phyloP scores from a whole-genome alignment of 2,329 filamentous ascomycete genomes.

The Microdochium bolleyi region DNA sequence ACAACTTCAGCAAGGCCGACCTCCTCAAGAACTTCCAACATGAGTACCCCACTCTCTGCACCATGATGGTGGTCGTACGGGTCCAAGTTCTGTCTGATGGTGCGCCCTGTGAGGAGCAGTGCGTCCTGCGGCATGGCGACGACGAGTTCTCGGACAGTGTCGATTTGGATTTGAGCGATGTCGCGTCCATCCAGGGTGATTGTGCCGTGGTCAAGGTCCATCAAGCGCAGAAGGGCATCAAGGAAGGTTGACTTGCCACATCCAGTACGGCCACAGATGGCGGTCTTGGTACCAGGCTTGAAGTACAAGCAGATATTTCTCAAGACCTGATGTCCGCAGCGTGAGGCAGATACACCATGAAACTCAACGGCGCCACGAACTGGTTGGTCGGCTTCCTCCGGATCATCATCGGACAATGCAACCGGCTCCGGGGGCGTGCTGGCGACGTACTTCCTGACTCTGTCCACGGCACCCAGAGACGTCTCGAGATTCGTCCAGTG shows the following conservation, averaged over 20 bases:
- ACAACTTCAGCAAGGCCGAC: conserved; percentile 9
- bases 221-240: neutral
- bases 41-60: neutral
- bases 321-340: conserved; percentile 1
- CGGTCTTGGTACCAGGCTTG: neutral
- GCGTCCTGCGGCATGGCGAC: neutral
- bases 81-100: neutral
- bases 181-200: neutral
- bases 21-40: conserved; percentile 1
- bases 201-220: neutral
- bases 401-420: no score
- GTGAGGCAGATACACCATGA: conserved; percentile 14
- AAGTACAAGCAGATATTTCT: neutral
- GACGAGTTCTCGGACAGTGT: neutral
- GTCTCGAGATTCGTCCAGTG: conserved; percentile 28
- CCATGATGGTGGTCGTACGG: neutral
- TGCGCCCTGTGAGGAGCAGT: neutral
- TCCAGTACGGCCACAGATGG: neutral
- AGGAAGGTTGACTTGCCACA: neutral
- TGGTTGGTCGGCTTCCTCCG: no score
- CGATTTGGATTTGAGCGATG: neutral
- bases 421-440: conserved; percentile 19
- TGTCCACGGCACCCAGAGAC: conserved; percentile 22
- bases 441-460: conserved; percentile 21
- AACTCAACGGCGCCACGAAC: conserved; percentile 16